Evolutionary conservation across 2,329 filamentous ascomycete genomes (phyloP), one percentile per base, ranked within the genome.

Genomic region (Emmonsia crescens): DNA sequence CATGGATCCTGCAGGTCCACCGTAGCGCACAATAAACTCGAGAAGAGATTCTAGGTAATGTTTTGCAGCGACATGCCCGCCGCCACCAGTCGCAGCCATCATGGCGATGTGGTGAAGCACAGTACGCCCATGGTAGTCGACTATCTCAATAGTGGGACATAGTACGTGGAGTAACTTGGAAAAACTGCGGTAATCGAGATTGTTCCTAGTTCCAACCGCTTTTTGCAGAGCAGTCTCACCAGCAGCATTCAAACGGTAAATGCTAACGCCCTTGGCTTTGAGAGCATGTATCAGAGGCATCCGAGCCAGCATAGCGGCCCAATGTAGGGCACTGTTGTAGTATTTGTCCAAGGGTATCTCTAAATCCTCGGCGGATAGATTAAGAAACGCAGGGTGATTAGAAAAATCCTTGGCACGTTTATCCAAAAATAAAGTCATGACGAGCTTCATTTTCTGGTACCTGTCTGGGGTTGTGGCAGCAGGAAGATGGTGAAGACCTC

Each of bases 101-200:
- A 97, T 86, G 5, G 94, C 92, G 68, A 99, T 97, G 71, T 99
- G 94, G 71, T 99, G 94, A 29, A 99, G 79, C 16, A 97, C 91
- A 0, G 93, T 97, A 44, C 94, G 83, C 9, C 92, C 92, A 73
- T 91, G 91, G 52, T 89, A 85, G 72, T 99, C 94, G 27, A 91
- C 84, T 51, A 96, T 85, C 67, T 97, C 92, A 64, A 99, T 95
- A 0, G 93, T 93, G 31, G 89, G 84, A 12, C 91, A 91, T 6
- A 99, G 81, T 0, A 96, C 84, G 68, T 97, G 93, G 0, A 99
- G 81, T 1, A 97, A 80, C 63, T 96, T 91, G 0, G 92, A 89
- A 69, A 99, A 99, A 57, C 88, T 94, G 65, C 86, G 87, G 63
- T 92, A 88, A 67, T 97, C 93, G 72, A 95, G 86, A 57, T 94